Percentiles rank a stretch among this genome's conserved stretches.
These are phyloP conservation scores for Aspergillus avenaceus DNA, from an alignment of 495 filamentous ascomycete species.

Conservation along the genomic window DNA sequence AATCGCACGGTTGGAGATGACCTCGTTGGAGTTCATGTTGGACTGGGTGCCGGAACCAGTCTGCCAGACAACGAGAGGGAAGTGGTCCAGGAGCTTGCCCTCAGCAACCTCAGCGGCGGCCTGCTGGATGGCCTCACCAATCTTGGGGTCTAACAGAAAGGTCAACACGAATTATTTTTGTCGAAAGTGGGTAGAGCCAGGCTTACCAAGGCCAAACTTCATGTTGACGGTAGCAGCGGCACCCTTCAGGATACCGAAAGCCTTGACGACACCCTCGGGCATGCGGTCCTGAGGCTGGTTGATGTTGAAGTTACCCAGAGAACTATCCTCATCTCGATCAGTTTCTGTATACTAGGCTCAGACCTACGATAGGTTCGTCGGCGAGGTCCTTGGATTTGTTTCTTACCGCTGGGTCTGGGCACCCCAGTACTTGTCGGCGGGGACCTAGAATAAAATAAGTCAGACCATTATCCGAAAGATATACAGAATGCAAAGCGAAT, in stretches of 20 bases:
- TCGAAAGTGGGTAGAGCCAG: neutral
- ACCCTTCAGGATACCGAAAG: constrained; percentile 96
- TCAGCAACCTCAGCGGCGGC: constrained; percentile 90
- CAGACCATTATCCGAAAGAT: constrained; percentile 16
- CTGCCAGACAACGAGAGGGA: constrained; percentile 98
- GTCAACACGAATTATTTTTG: neutral
- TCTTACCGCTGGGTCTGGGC: constrained; percentile 88
- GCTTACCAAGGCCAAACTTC: constrained; percentile 86
- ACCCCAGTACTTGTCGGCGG: constrained; percentile 96
- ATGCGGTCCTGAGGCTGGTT: constrained; percentile 99
- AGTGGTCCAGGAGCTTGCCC: constrained; percentile 94
- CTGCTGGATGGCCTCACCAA: constrained; percentile 91
- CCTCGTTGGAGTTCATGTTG: constrained; percentile 99
- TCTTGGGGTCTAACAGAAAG: constrained; percentile 63
- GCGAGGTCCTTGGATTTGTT: neutral
- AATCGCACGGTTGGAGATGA: constrained; percentile 98
- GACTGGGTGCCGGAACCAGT: constrained; percentile 98
- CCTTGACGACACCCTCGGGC: constrained; percentile 85
- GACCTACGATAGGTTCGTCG: neutral
- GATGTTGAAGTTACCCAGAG: constrained; percentile 95
- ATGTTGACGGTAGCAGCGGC: constrained; percentile 96
- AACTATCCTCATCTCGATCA: constrained; percentile 40
- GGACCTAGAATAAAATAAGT: constrained; percentile 53
- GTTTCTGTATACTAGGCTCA: neutral
- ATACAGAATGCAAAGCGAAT: neutral